A percentile compares a stretch with the other conserved stretches of the same genome.
phyloP scores from a whole-genome alignment of 805 yeast species.

The Jamesozyma hellenica region DNA sequence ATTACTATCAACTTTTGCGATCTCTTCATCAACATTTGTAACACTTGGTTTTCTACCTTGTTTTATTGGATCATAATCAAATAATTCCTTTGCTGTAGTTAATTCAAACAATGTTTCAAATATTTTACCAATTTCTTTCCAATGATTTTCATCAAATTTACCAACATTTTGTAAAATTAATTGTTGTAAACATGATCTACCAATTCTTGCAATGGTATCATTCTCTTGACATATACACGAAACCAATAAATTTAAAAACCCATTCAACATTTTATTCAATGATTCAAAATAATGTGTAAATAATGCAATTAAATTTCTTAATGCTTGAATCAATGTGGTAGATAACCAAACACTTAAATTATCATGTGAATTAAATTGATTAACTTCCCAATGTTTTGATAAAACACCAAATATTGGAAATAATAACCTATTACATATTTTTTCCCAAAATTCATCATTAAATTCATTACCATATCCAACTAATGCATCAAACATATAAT shows the following conservation, averaged over 20 bases:
- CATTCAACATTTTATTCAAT: slow-evolving; percentile 64
- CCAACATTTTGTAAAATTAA: slow-evolving; percentile 64
- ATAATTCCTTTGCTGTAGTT: slow-evolving; percentile 81
- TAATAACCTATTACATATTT: slow-evolving; percentile 62
- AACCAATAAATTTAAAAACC: slow-evolving; percentile 64
- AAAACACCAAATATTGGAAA: slow-evolving; percentile 86
- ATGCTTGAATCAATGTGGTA: slow-evolving; percentile 90
- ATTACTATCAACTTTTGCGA: slow-evolving; percentile 6
- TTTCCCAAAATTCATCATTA: slow-evolving; percentile 69
- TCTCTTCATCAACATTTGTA: background rate
- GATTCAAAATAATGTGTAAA: slow-evolving; percentile 75
- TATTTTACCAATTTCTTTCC: slow-evolving; percentile 61
- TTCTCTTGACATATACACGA: slow-evolving; percentile 94
- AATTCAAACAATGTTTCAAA: slow-evolving; percentile 62
- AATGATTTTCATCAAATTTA: slow-evolving; percentile 55
- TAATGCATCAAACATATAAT: slow-evolving; percentile 69
- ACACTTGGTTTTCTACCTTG: slow-evolving; percentile 23
- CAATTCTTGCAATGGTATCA: slow-evolving; percentile 92
- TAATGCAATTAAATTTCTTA: slow-evolving; percentile 75
- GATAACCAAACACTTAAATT: slow-evolving; percentile 92
- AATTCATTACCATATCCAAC: slow-evolving; percentile 73
- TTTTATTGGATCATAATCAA: slow-evolving; percentile 40
- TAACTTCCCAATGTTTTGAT: slow-evolving; percentile 63
- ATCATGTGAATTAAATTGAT: slow-evolving; percentile 61
- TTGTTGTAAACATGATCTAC: slow-evolving; percentile 77